phyloP scores from a whole-genome alignment of 768 basidiomycete genomes.

The Termitomyces sp. region DNA sequence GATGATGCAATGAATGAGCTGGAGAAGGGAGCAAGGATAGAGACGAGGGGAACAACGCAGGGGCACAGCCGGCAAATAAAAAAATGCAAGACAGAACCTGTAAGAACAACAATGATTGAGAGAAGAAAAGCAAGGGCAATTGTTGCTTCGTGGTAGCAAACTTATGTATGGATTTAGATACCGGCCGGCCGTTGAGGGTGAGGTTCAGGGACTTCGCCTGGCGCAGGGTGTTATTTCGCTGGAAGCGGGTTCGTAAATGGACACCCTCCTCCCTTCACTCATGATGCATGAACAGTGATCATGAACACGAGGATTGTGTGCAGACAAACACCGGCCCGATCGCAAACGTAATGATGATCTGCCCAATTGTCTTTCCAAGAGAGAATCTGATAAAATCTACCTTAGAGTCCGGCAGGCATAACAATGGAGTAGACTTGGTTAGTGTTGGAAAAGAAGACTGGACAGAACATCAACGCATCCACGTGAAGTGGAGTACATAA shows the following conservation, averaged over 20 bases:
- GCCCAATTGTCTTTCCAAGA: constrained; percentile 4
- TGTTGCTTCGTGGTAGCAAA: constrained; percentile 1
- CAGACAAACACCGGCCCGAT: constrained; percentile 3
- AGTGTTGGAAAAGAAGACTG: not conserved
- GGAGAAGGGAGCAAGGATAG: constrained; percentile 9
- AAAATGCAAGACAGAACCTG: constrained; percentile 12
- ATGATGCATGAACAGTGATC: constrained; percentile 1
- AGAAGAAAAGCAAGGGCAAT: constrained; percentile 11
- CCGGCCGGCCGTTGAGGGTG: constrained; percentile 20
- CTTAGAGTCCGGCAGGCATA: not conserved
- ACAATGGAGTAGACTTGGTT: not conserved
- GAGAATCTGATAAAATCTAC: not conserved
- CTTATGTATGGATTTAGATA: constrained; percentile 19
- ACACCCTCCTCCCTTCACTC: not conserved
- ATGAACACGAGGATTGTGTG: constrained; percentile 15
- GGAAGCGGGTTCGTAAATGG: not conserved
- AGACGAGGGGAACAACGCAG: constrained; percentile 15
- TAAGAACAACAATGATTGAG: constrained; percentile 4
- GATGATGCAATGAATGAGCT: not conserved
- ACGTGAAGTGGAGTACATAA: not conserved
- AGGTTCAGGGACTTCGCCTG: constrained; percentile 12
- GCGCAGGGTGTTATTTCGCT: not conserved
- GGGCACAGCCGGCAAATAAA: constrained; percentile 18
- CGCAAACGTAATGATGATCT: not conserved
- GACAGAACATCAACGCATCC: not conserved